Evolutionary conservation across 148 eudicot genomes (phyloP).

Genomic region (Rhododendron molle): DNA sequence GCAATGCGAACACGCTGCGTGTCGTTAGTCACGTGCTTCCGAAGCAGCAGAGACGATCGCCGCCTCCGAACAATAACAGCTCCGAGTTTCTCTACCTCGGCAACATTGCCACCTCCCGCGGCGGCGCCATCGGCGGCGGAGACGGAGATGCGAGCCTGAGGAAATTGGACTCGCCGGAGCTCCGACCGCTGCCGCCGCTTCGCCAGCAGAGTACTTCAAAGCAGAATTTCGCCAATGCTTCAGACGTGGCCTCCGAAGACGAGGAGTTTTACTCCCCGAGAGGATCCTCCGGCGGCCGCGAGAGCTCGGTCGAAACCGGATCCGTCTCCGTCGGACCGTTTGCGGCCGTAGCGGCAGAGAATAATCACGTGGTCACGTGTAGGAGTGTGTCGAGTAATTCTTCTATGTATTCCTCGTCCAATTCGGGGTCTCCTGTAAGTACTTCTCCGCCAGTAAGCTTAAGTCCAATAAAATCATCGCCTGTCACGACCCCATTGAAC

Average conservation of each 20-base stretch:
- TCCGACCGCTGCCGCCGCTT: slow-evolving; percentile 81
- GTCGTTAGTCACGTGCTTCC: slow-evolving; percentile 25
- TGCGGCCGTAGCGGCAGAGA: not conserved
- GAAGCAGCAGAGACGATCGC: slow-evolving; percentile 37
- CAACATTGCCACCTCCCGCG: slow-evolving; percentile 42
- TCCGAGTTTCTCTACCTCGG: slow-evolving; percentile 90
- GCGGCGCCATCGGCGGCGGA: slow-evolving; percentile 11
- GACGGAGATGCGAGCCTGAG: slow-evolving; percentile 11
- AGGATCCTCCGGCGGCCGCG: slow-evolving; percentile 65
- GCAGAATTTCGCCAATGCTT: slow-evolving; percentile 11
- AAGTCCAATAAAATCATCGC: slow-evolving; percentile 59
- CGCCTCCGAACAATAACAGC: slow-evolving; percentile 60
- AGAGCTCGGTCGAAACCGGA: slow-evolving; percentile 46
- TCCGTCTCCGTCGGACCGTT: slow-evolving; percentile 32
- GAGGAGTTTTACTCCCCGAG: slow-evolving; percentile 92
- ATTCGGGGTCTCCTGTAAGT: slow-evolving; percentile 62
- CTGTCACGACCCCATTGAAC: slow-evolving; percentile 9
- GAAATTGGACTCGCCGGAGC: slow-evolving; percentile 84
- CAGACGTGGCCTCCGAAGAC: slow-evolving; percentile 45
- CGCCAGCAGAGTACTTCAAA: slow-evolving; percentile 13
- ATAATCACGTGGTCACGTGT: slow-evolving; percentile 20
- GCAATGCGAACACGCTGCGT: not conserved
- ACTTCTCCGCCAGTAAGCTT: slow-evolving; percentile 64
- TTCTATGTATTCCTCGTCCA: slow-evolving; percentile 33
- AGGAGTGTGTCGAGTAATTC: slow-evolving; percentile 24